Evolutionary conservation across 495 filamentous ascomycete genomes (phyloP).

Genomic region (Neurospora sp.): DNA sequence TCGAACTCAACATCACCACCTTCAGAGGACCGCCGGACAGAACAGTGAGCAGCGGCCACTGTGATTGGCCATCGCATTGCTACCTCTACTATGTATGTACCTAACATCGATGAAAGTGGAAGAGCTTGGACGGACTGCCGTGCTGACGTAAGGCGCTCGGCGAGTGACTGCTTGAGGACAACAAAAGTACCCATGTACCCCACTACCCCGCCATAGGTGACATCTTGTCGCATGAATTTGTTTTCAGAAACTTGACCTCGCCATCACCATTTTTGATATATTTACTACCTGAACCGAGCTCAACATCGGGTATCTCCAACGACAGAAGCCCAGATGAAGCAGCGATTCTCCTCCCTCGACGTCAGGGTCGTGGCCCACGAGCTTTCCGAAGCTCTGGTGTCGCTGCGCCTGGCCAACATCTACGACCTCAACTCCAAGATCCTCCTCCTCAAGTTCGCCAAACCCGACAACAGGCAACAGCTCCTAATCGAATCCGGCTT

Average conservation of each 20-base stretch:
- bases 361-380: constrained; percentile 91
- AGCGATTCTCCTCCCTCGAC: constrained; percentile 89
- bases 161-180: background rate
- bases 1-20: background rate
- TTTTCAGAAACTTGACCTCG: background rate
- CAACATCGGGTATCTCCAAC: background rate
- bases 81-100: too few species aligned
- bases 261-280: background rate
- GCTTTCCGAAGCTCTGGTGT: constrained; percentile 62
- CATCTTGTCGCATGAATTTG: background rate
- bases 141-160: background rate
- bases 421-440: constrained; percentile 94
- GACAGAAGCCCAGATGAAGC: constrained; percentile 61
- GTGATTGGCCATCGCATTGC: background rate
- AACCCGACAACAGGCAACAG: constrained; percentile 76
- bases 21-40: too few species aligned
- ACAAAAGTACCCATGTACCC: background rate
- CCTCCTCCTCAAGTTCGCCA: constrained; percentile 86
- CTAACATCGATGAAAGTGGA: background rate
- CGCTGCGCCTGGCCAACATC: constrained; percentile 79
- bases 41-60: background rate
- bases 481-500: constrained; percentile 91
- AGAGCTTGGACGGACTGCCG: background rate
- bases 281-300: background rate
- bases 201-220: background rate